Base-by-base conservation (phyloP, 2,329 filamentous ascomycete species). In the Didymella pomorum region DNA sequence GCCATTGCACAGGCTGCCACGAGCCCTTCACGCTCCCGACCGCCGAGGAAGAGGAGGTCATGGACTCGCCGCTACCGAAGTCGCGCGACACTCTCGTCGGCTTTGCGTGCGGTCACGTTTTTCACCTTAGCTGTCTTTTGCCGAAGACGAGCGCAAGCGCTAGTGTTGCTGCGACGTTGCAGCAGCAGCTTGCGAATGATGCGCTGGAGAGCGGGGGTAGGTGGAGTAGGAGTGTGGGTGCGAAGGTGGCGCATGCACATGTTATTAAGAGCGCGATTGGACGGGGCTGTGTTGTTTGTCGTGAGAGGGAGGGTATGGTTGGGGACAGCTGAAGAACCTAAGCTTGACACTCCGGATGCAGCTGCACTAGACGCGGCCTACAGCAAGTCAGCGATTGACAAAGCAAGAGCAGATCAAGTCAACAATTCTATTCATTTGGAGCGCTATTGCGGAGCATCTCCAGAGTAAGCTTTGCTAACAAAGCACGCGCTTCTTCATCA, bases 101-200 rank as follows among this genome's bases (percentile, higher is more conserved):
- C 3, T 95, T 94, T 72, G 87, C 89, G 1, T 96, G 92, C 71
- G 89, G 91, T 0, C 91, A 95, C 71, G 87, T 92, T 25, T 95
- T 91, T 73, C 92, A 96, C 69, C 81, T 93, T 1, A 82, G 84
- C 3, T 92, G 93, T 69, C 78, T 95, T 18, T 76, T 94, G 33
- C 74, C 74, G 3, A 75, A 75, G 61, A 76, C 73, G 7, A 75
- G 72, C 54, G 35, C 82, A 68, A 52, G 81, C 78, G 73, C 75
- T 21, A 78, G 70, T 33, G 71, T 77, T 1, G 75, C 79, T 0
- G 76, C 77, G 14, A 77, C 79, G 25, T 63, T 83, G 52, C 79
- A 88, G 56, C 65, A 74, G 42, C 68, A 71, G 56, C 69, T 79
- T 16, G 71, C 70, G 16, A 59, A 46, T 11, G 74, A 77, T 62